Evolutionary conservation across 495 filamentous ascomycete species (phyloP), one percentile per base, ranked within the genome.

Genomic region (Tuber borchii): DNA sequence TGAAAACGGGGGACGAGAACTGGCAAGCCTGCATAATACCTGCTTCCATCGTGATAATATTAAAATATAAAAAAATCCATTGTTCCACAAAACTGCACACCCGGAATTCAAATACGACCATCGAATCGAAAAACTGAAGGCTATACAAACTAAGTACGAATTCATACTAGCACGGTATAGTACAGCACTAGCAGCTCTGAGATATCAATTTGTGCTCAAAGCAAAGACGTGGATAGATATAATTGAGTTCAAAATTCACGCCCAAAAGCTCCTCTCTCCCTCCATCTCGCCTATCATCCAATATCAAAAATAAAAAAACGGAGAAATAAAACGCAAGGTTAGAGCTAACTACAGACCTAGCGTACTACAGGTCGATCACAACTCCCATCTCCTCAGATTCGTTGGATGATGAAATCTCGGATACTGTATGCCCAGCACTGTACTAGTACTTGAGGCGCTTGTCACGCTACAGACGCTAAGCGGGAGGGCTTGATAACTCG

Each of bases 11-110:
- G 2, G 51, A 65, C 17, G 56, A 65, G 26, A 65, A 34, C 26
- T 34, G 26, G 31, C 56, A 65, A 65, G 14, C 14, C 56, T 16
- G 26, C 56, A 65, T 65, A 65, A 34, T 34, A 34, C 31, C 26
- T 65, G 3, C 70, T 17, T 39, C 43, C 16, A 34, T 31, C 5
- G 22, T 42, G 22, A 71, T 42, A 31, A 42, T 39, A 45, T 14
- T 12, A 44, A 31, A 44, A 42, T n/a, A 40, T 44, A 40, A 40
- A 70, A 71, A 71, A 20, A 19, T 42, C 70, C 8, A 70, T 8
- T 26, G 34, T 40, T 44, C 43, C 34, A 71, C 70, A 43, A 31
- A 42, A 45, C 17, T 45, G 39, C 43, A 40, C 65, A 70, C 82
- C 39, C 20, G 14, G 56, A 65, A 65, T 34, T 34, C 56, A 65